These are phyloP conservation scores for Colletotrichum eremochloae DNA, from an alignment of 2,329 filamentous ascomycete genomes.

Conservation along the genomic window DNA sequence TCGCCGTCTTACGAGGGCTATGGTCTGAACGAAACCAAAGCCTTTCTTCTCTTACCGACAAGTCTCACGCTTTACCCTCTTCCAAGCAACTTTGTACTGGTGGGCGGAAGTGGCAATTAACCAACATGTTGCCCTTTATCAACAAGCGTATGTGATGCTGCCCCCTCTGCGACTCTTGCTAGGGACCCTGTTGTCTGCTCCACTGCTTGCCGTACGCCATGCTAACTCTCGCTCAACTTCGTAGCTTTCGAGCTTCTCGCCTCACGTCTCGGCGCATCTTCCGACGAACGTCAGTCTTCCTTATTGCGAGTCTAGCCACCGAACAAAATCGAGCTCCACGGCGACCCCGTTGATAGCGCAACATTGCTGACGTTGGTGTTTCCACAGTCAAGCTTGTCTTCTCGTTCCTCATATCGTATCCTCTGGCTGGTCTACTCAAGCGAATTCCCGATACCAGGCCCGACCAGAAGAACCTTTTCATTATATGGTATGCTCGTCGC, in stretches of 20 bases:
- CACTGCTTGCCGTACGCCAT: slow-evolving; percentile 8
- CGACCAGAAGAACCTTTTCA: slow-evolving; percentile 88
- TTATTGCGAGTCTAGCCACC: background rate
- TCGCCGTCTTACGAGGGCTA: background rate
- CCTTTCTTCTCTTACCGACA: background rate
- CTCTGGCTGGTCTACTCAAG: slow-evolving; percentile 89
- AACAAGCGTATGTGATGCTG: slow-evolving; percentile 44
- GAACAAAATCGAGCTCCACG: slow-evolving; percentile 49
- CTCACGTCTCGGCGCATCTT: slow-evolving; percentile 56
- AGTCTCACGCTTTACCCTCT: background rate
- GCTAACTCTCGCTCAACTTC: slow-evolving; percentile 11
- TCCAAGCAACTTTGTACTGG: background rate
- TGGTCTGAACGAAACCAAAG: background rate
- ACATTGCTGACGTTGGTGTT: slow-evolving; percentile 7
- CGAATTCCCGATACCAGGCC: slow-evolving; percentile 88
- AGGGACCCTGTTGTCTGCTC: background rate
- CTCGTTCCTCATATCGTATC: slow-evolving; percentile 92
- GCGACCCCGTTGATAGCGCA: slow-evolving; percentile 35
- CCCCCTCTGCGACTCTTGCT: background rate
- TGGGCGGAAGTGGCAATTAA: background rate
- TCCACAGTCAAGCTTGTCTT: slow-evolving; percentile 90
- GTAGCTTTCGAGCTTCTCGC: slow-evolving; percentile 61
- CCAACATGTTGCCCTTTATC: slow-evolving; percentile 49
- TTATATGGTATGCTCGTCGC: slow-evolving; percentile 71
- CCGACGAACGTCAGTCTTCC: slow-evolving; percentile 60